Conservation (phyloP, 192 early-diverging fungal species). For the Mortierella antarctica region DNA sequence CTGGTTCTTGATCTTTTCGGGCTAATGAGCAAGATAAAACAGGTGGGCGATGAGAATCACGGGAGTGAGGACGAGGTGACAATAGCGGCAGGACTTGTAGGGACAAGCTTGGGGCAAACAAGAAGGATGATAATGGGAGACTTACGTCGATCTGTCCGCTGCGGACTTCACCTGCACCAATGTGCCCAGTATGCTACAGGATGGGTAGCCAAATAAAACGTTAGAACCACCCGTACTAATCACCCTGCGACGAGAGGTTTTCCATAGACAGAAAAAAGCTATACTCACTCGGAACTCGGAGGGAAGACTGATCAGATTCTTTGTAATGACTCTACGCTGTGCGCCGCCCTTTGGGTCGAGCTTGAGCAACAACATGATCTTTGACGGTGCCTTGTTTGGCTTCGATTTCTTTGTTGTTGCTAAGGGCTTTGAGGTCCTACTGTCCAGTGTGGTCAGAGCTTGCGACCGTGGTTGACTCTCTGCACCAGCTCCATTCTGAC, state of each 20-base stretch:
- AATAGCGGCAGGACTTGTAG: not conserved
- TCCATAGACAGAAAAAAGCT: too few relatives aligned
- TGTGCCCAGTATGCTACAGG: slow-evolving; percentile 53
- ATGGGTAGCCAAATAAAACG: slow-evolving; percentile 8
- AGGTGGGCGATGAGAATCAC: not conserved
- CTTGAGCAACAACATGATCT: slow-evolving; percentile 39
- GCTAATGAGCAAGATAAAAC: slow-evolving; percentile 4
- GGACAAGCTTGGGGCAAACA: not conserved
- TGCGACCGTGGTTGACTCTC: slow-evolving; percentile 20
- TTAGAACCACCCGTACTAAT: too few relatives aligned
- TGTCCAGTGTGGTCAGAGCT: slow-evolving; percentile 13
- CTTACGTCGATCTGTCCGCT: slow-evolving; percentile 54
- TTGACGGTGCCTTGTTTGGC: slow-evolving; percentile 29
- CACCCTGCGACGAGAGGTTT: not conserved
- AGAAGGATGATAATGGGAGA: slow-evolving; percentile 2
- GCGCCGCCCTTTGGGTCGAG: slow-evolving; percentile 39
- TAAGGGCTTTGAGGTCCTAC: not conserved
- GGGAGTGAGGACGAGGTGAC: not conserved
- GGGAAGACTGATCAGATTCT: slow-evolving; percentile 44
- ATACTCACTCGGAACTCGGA: slow-evolving; percentile 49
- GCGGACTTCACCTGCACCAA: slow-evolving; percentile 56
- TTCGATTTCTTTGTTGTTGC: not conserved
- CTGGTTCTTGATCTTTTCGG: slow-evolving; percentile 53
- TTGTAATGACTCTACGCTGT: slow-evolving; percentile 39
- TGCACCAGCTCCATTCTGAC: not conserved